Percentiles rank a stretch among this genome's conserved stretches.
phyloP scores from a whole-genome alignment of 495 filamentous ascomycete genomes.

The Aspergillus saccharolyticus region DNA sequence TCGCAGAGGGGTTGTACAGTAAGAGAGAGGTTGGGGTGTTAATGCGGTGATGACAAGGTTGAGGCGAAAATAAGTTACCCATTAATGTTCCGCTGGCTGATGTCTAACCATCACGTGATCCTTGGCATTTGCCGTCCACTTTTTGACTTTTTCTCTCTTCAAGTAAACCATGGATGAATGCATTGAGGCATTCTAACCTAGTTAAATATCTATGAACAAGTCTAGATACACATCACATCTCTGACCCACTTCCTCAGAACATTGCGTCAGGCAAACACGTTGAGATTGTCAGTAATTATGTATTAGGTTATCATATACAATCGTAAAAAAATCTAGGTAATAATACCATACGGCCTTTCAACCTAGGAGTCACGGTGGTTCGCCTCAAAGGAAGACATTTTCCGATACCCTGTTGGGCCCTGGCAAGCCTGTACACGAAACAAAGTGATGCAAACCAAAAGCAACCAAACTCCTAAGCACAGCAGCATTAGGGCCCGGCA shows the following conservation, averaged over 20 bases:
- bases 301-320: constrained; percentile 33
- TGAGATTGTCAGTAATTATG: too few relatives aligned
- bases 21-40: background rate
- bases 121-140: constrained; percentile 17
- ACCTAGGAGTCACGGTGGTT: background rate
- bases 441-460: constrained; percentile 7
- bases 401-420: background rate
- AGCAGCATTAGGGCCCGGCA: constrained; percentile 11
- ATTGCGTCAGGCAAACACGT: too few relatives aligned
- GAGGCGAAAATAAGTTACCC: constrained; percentile 4
- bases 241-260: too few relatives aligned
- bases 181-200: too few relatives aligned
- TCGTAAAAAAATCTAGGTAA: constrained; percentile 11
- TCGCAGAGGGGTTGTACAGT: background rate
- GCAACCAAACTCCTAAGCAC: constrained; percentile 18
- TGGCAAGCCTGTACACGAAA: constrained; percentile 20
- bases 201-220: too few relatives aligned
- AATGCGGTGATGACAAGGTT: constrained; percentile 6
- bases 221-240: too few relatives aligned
- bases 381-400: background rate
- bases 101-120: constrained; percentile 9
- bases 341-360: background rate
- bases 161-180: background rate
- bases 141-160: constrained; percentile 5
- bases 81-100: constrained; percentile 1